phyloP scores from a whole-genome alignment of 257 asterid species.

The Prunella vulgaris region DNA sequence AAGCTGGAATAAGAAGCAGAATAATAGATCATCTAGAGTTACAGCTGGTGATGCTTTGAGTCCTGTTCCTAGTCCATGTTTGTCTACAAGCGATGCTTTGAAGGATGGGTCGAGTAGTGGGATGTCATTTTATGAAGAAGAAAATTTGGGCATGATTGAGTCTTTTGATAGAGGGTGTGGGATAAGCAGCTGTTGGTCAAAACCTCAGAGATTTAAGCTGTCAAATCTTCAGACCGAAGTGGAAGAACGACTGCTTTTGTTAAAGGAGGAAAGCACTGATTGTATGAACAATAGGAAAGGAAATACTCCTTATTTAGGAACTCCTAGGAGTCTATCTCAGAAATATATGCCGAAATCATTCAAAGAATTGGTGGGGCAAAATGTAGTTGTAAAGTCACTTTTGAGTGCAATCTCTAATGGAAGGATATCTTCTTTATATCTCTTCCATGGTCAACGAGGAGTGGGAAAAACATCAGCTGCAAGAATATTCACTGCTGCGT shows the following conservation, averaged over 20 bases:
- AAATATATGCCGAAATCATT: constrained; percentile 77
- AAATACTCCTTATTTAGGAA: constrained; percentile 31
- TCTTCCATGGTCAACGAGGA: constrained; percentile 91
- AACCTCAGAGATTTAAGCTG: constrained; percentile 41
- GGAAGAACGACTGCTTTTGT: constrained; percentile 46
- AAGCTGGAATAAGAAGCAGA: constrained; percentile 28
- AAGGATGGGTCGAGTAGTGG: constrained; percentile 21
- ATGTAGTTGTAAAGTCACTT: constrained; percentile 51
- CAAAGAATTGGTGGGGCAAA: constrained; percentile 71
- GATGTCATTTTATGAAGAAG: constrained; percentile 31
- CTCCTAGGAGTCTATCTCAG: constrained; percentile 57
- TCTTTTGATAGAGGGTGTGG: constrained; percentile 45
- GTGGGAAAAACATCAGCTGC: constrained; percentile 88
- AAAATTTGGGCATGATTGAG: constrained; percentile 34
- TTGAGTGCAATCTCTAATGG: constrained; percentile 46
- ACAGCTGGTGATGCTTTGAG: constrained; percentile 44
- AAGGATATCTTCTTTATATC: constrained; percentile 48
- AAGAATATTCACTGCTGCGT: constrained; percentile 82
- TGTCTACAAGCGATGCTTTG: constrained; percentile 26
- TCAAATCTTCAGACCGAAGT: constrained; percentile 26
- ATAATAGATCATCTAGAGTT: constrained; percentile 32
- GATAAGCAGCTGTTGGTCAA: constrained; percentile 55
- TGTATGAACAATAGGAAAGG: constrained; percentile 27
- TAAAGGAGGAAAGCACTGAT: constrained; percentile 18
- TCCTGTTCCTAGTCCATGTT: constrained; percentile 35